Evolutionary conservation across 495 filamentous ascomycete genomes (phyloP), one percentile per base, ranked within the genome.

Genomic region (Aspergillus homomorphus): DNA sequence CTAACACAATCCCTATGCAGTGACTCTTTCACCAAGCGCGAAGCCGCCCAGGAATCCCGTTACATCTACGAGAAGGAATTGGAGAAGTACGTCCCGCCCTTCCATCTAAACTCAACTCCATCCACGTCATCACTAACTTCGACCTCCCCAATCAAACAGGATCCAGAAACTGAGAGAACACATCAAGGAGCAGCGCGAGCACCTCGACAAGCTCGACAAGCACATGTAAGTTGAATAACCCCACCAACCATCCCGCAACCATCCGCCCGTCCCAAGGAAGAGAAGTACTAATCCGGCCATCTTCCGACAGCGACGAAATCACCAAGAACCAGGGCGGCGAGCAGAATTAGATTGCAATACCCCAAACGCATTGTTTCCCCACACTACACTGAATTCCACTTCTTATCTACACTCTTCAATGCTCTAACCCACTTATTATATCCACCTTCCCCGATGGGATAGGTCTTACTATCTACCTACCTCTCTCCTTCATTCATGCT

Each of bases 21-120:
- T 59, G 94, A 99, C 70, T 80, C 87, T 51, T 99, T 96, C 83
- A 88, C 87, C 69, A 85, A 86, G 70, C 91, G 94, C 64, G 94
- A 99, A 77, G 86, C 86, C 61, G 93, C 93, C 59, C 81, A 80
- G 69, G 94, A 99, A 77, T 85, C 89, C 69, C 81, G 82, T 61
- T 88, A 89, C 78, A 89, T 99, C 74, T 78, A 83, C 53, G 78
- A 89, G 79, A 86, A 89, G 66, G 94, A 99, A 82, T 79, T 84
- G 72, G 82, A 88, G 76, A 96, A 96, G 89, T 87, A 70, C 56
- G 71, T 69, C 43, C 30, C 9, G 1, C 46, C 6, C 15, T 18
- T 1, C 30, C 14, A 2, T 38, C 45, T 33, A 28, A 24, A 8
- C 28, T 18, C n/a, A 38, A 19, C 19, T 12, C 42, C 26, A 45